Evolutionary conservation across 805 yeast species (phyloP), one percentile per base, ranked within the genome.

Genomic region (Candida taoyuanica): DNA sequence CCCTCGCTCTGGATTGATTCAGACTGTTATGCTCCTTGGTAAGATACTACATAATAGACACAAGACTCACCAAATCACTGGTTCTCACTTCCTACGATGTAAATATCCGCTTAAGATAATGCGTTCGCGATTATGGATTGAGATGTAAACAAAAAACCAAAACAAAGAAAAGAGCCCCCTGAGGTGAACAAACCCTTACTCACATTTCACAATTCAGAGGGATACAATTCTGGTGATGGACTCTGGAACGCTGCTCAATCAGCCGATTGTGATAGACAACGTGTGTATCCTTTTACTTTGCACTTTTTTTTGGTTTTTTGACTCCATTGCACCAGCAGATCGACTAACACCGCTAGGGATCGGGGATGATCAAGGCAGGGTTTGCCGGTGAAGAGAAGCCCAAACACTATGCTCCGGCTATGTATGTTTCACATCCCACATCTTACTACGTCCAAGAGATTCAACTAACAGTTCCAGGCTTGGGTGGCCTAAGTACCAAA

Each of bases 371-470:
- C 38, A 84, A 87, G 56, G 85, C 94, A 2, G 97, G 98, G 1
- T 85, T 89, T 60, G 95, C 96, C 1, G 96, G 97, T 17, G 94
- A 85, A 48, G 93, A 86, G 34, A 73, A 68, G 48, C 98, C 98
- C 3, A 73, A 76, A 50, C 60, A 74, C 31, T 70, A 69, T 48
- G 76, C 78, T 20, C 78, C 88, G 3, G 64, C 86, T 17, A 61
- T 81, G 58, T 65, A 49, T 29, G 67, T 58, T 14, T 7, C 16
- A 25, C 16, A 19, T 15, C 24, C 15, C 13, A 13, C 14, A 7
- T 25, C n/a, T n/a, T n/a, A n/a, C n/a, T n/a, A n/a, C n/a, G n/a
- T n/a, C n/a, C 14, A 11, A 25, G 14, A 9, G 28, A 13, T n/a
- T n/a, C 13, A 7, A 5, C 14, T 32, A 40, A 41, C 42, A 43